Evolutionary conservation across 2,329 filamentous ascomycete genomes (phyloP), one percentile per base, ranked within the genome.

Genomic region (Verruconis gallopava): DNA sequence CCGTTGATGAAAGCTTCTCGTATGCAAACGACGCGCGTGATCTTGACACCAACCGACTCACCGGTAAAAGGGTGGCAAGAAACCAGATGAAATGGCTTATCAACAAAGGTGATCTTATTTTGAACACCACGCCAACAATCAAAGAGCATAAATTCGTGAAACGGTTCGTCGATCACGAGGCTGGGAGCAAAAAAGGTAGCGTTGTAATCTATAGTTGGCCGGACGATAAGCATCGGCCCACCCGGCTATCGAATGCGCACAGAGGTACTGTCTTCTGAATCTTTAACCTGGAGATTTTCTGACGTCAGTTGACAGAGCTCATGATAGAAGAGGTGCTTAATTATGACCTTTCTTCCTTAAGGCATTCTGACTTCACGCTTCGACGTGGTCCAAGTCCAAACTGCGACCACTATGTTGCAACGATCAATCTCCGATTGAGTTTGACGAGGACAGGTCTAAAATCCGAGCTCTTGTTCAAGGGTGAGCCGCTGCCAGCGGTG

Each of bases 41-140:
- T 15, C 17, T 36, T 15, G 17, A 6, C 9, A 9, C 9, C n/a
- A 9, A 30, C n/a, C 25, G 9, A 9, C 9, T 9, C 9, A 30
- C 25, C n/a, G n/a, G 17, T 11, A 36, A 36, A 15, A 18, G 9
- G 12, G 14, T 36, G 9, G 17, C 12, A 18, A 36, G 17, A 11
- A 15, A 9, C 9, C 34, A 36, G 34, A 36, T 36, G n/a, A 36
- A n/a, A 11, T 36, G 34, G 34, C 12, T 36, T 9, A 18, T 36
- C n/a, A 36, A 36, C 34, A 36, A 36, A 15, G 34, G 34, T 18
- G 34, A 36, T 15, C n/a, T 36, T 18, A 36, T 36, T 15, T 6
- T 15, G 9, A n/a, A 11, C 34, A 15, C 9, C 14, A 15, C 9
- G 25, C 9, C 25, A 9, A 30, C 25, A 9, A n/a, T 30, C 25